phyloP scores from a whole-genome alignment of 345 rosid genomes.

The Cochlearia excelsa region DNA sequence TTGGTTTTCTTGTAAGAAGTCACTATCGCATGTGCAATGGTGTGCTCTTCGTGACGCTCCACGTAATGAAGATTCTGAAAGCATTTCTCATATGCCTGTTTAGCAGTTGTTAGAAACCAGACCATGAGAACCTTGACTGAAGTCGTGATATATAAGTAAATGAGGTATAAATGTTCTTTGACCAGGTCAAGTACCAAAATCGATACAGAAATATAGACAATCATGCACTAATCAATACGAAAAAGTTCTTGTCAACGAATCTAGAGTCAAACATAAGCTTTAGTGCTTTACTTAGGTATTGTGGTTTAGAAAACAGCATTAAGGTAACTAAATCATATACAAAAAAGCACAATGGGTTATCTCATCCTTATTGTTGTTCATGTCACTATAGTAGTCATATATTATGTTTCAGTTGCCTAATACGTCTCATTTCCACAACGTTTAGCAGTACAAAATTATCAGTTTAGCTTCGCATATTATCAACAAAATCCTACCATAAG shows the following conservation, averaged over 20 bases:
- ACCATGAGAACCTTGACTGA: slow-evolving; percentile 7
- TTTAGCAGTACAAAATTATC: background rate
- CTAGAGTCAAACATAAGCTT: background rate
- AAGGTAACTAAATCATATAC: background rate
- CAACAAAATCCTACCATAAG: too few species aligned
- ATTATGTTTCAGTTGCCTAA: background rate
- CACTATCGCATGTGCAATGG: slow-evolving; percentile 90
- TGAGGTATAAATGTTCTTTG: background rate
- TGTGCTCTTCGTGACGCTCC: slow-evolving; percentile 91
- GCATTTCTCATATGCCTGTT: slow-evolving; percentile 91
- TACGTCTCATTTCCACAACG: background rate
- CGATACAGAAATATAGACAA: background rate
- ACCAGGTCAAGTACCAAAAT: slow-evolving; percentile 4
- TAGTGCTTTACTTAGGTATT: background rate
- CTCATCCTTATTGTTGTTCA: too few species aligned
- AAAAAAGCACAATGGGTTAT: slow-evolving; percentile 3
- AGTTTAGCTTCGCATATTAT: background rate
- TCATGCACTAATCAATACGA: slow-evolving; percentile 7
- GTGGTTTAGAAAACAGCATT: background rate
- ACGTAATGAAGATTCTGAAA: slow-evolving; percentile 88
- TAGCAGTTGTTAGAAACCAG: slow-evolving; percentile 18
- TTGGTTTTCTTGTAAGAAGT: slow-evolving; percentile 88
- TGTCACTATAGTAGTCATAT: background rate
- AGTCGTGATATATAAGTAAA: background rate
- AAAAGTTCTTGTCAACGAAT: slow-evolving; percentile 10